These are phyloP conservation scores for Aspergillus mulundensis DNA, from an alignment of 495 filamentous ascomycete genomes.

Conservation along the genomic window DNA sequence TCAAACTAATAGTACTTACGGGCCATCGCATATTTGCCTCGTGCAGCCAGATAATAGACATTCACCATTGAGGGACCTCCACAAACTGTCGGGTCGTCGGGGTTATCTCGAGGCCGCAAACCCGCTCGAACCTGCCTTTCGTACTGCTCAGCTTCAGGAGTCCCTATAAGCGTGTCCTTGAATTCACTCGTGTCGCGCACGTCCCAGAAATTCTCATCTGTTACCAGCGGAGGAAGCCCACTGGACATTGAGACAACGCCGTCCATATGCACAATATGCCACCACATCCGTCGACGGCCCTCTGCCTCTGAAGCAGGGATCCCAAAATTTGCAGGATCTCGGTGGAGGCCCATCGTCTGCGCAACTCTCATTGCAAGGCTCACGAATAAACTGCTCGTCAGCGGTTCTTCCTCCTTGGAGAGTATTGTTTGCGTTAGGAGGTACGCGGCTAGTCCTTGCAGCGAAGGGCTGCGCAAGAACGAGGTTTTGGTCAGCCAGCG, in stretches of 20 bases:
- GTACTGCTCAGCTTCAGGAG: slow-evolving; percentile 37
- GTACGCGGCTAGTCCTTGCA: slow-evolving; percentile 43
- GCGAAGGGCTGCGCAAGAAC: slow-evolving; percentile 44
- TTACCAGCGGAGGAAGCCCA: slow-evolving; percentile 41
- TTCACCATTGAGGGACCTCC: slow-evolving; percentile 46
- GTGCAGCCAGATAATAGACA: slow-evolving; percentile 43
- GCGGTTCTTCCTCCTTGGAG: slow-evolving; percentile 45
- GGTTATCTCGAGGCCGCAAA: slow-evolving; percentile 37
- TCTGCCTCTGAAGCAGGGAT: slow-evolving; percentile 65
- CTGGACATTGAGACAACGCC: slow-evolving; percentile 47
- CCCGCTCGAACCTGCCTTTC: slow-evolving; percentile 28
- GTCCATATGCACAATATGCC: slow-evolving; percentile 68
- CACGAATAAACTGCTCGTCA: slow-evolving; percentile 46
- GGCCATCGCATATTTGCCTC: slow-evolving; percentile 47
- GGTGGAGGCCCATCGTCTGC: slow-evolving; percentile 69
- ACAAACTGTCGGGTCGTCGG: slow-evolving; percentile 42
- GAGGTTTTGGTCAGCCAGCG: slow-evolving; percentile 42
- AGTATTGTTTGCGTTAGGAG: slow-evolving; percentile 45
- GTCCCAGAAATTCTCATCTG: slow-evolving; percentile 47
- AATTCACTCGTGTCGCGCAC: slow-evolving; percentile 43
- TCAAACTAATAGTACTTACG: slow-evolving; percentile 25
- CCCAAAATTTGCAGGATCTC: slow-evolving; percentile 62
- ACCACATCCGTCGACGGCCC: slow-evolving; percentile 67
- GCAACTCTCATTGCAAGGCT: slow-evolving; percentile 62
- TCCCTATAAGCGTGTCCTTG: slow-evolving; percentile 43